Evolutionary conservation across 1,284 basidiomycete species (phyloP), one percentile per base, ranked within the genome.

Genomic region (Ustilago lituana): DNA sequence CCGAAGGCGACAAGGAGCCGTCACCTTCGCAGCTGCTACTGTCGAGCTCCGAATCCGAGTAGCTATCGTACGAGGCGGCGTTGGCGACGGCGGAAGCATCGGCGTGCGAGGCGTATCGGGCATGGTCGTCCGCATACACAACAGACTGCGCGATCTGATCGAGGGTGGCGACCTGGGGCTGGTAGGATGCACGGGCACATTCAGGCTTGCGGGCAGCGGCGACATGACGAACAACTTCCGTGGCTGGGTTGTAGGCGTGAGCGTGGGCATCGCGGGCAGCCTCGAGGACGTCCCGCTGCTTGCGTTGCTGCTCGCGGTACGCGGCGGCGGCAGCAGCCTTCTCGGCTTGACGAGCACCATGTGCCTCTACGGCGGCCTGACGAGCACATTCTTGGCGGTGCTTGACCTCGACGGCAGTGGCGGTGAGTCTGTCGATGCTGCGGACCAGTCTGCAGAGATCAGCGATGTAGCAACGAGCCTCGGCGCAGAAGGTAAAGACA

Each of bases 401-500:
- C 36, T 65, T 64, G 60, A 79, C 50, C 43, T 81, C 78, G 29
- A 53, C 44, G 35, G 73, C 32, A 24, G 78, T 73, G 29, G 83
- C 83, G 23, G 73, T 77, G 53, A 82, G 73, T 20, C 74, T 62
- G 33, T 67, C 64, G 41, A 80, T 67, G 36, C 51, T 63, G 49
- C 53, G 61, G 22, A 82, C 49, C 64, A 76, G 71, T 20, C 45
- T 53, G 27, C 78, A 64, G 31, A 82, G 52, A 27, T 80, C 73
- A 35, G 62, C 29, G 17, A 80, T 63, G 17, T 68, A 53, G 62
- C 75, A 76, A 19, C 80, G 73, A 27, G 72, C 50, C 48, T 78
- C 76, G 32, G 76, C 72, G 15, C 70, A 70, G 45, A 81, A 62
- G 38, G 76, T 76, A 46, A 82, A 79, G 47, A 82, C 66, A 33